Evolutionary conservation across 2,329 filamentous ascomycete genomes (phyloP), one percentile per base, ranked within the genome.

Genomic region (Aureobasidium sp.): DNA sequence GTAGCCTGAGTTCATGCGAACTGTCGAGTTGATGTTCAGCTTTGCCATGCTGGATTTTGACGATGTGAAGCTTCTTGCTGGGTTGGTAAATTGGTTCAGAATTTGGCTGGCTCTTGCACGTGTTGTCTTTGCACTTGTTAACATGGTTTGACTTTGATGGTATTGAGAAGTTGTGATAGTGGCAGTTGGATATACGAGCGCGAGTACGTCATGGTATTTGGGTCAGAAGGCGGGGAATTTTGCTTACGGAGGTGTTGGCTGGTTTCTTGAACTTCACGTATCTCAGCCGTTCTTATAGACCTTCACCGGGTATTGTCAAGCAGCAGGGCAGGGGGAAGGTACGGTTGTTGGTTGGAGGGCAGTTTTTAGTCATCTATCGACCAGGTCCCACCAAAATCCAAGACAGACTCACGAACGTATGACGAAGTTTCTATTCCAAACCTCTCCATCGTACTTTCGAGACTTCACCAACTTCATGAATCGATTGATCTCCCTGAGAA

Each of bases 1-100:
- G 70, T 85, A 79, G 44, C 84, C 84, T 17, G 84, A 86, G 59
- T 81, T 80, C 73, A 87, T 69, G 59, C 75, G 77, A 56, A 82
- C 77, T 31, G 76, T 82, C 11, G 76, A 74, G 64, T 76, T 63
- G 47, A 63, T 63, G 42, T 49, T n/a, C 9, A 63, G 49, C 27
- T 61, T 63, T n/a, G 47, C 7, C 62, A 63, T 63, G 22, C 7
- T 61, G 61, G 12, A 2, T 25, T 34, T 25, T n/a, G 56, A 53
- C 6, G 34, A 37, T 1, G 47, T 25, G 36, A 61, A 55, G 44
- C n/a, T 47, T 25, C 49, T 34, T 42, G 49, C 12, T 15, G 51
- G 41, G n/a, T 12, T 37, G 9, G 14, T 39, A 15, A 62, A 41
- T 17, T 62, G 60, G 25, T 27, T 47, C 14, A 36, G 6, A 9